A percentile compares a stretch with the other conserved stretches of the same genome.
Conservation (phyloP, 768 basidiomycete species). For the Leccinum ochraceum region DNA sequence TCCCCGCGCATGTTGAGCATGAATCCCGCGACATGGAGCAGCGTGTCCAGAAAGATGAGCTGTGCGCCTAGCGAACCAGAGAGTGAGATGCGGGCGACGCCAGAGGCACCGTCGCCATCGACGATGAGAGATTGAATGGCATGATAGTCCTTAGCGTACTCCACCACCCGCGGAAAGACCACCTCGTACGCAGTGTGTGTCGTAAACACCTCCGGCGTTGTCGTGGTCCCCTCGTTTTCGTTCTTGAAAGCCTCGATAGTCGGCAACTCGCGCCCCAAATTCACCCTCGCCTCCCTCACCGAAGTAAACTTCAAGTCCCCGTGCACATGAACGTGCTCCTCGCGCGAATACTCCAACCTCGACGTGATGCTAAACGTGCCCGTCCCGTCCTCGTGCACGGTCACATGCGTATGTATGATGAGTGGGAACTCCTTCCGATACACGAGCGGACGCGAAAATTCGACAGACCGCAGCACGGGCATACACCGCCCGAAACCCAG, state of each 20-base stretch:
- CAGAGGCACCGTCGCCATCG: constrained; percentile 47
- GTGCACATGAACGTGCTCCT: constrained; percentile 42
- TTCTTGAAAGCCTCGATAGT: constrained; percentile 33
- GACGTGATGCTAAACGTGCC: constrained; percentile 53
- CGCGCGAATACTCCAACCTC: constrained; percentile 28
- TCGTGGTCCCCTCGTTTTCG: constrained; percentile 11
- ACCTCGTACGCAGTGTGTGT: constrained; percentile 61
- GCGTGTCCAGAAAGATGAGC: constrained; percentile 63
- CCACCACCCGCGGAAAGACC: constrained; percentile 68
- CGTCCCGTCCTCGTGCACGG: constrained; percentile 35
- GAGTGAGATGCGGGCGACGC: constrained; percentile 50
- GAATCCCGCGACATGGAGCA: constrained; percentile 72
- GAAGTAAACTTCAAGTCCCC: constrained; percentile 47
- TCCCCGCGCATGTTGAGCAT: constrained; percentile 46
- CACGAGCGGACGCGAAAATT: constrained; percentile 58
- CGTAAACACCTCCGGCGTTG: constrained; percentile 49
- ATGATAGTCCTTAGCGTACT: constrained; percentile 59
- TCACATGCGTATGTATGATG: constrained; percentile 41
- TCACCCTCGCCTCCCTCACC: constrained; percentile 31
- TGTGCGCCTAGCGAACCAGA: constrained; percentile 45
- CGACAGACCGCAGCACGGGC: constrained; percentile 43
- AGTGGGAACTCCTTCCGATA: constrained; percentile 36
- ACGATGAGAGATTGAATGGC: constrained; percentile 57
- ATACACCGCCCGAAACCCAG: constrained; percentile 34
- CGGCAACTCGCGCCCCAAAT: constrained; percentile 41